Conservation (phyloP, 2,329 filamentous ascomycete genomes). For the Penicillium sp. region DNA sequence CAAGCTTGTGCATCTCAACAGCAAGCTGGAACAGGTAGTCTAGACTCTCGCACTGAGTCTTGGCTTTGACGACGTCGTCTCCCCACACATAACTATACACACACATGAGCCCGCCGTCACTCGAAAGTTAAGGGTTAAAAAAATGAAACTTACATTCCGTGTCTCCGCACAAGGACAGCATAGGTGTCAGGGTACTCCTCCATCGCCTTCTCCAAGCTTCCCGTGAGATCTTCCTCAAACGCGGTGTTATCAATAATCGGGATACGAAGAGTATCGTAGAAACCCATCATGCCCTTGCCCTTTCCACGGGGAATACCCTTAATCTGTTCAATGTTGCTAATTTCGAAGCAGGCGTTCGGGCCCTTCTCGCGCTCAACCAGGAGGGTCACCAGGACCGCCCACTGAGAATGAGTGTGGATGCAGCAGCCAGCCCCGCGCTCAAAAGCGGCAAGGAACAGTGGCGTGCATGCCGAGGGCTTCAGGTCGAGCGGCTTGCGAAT, state of each 20-base stretch:
- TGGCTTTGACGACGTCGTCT: conserved; percentile 90
- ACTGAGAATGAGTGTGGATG: conserved; percentile 98
- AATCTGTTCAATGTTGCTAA: conserved; percentile 98
- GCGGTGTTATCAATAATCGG: conserved; percentile 98
- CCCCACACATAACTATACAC: conserved; percentile 92
- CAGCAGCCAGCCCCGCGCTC: conserved; percentile 82
- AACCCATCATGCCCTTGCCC: conserved; percentile 79
- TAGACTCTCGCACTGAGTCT: conserved; percentile 92
- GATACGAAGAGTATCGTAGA: conserved; percentile 80
- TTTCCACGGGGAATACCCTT: conserved; percentile 68
- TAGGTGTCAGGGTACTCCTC: conserved; percentile 83
- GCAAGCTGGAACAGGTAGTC: conserved; percentile 95
- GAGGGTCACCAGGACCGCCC: conserved; percentile 88
- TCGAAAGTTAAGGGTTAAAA: too few species aligned
- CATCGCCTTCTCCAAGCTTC: conserved; percentile 83
- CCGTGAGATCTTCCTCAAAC: conserved; percentile 86
- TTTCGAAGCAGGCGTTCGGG: conserved; percentile 62
- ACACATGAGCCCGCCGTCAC: conserved; percentile 22
- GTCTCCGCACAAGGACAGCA: conserved; percentile 80
- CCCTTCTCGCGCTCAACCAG: conserved; percentile 64
- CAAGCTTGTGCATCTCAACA: conserved; percentile 91
- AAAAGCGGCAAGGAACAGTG: conserved; percentile 91
- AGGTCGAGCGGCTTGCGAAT: conserved; percentile 63
- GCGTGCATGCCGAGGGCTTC: conserved; percentile 92
- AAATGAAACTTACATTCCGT: conserved; percentile 88